Conservation (phyloP, 225 moss, liverwort and hornwort species). For the Sphagnum tenellum region DNA sequence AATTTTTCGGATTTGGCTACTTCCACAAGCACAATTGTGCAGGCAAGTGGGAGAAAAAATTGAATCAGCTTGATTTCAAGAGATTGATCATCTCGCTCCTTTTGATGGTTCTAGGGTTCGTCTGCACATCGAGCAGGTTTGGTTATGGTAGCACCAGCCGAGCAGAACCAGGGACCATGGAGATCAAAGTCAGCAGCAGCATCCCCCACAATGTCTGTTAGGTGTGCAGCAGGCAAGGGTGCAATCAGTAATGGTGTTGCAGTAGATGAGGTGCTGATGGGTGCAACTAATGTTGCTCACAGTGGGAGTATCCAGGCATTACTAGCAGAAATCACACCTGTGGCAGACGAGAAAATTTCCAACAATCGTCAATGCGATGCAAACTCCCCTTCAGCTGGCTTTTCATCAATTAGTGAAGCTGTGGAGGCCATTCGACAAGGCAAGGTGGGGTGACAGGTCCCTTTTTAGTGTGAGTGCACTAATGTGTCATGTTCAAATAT, state of each 20-base stretch:
- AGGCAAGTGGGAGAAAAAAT: no score
- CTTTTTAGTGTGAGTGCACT: no score
- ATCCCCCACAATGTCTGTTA: conserved; percentile 4
- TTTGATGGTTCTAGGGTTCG: no score
- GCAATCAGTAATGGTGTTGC: neutral
- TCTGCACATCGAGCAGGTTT: no score
- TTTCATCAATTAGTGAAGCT: conserved; percentile 32
- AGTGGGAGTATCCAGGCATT: conserved; percentile 12
- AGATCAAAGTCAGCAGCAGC: no score
- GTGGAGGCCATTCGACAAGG: conserved; percentile 35
- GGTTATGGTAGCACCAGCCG: no score
- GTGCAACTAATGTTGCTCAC: neutral
- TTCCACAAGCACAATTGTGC: no score
- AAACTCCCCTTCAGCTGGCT: conserved; percentile 30
- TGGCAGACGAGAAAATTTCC: conserved; percentile 21
- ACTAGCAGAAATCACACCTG: conserved; percentile 18
- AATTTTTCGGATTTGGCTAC: no score
- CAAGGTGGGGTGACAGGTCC: conserved; percentile 14
- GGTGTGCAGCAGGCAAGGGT: conserved; percentile 13
- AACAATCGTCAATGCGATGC: conserved; percentile 38
- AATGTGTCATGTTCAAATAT: no score
- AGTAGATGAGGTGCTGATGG: neutral
- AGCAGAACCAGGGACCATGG: no score
- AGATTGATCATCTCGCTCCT: no score
- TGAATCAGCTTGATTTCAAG: no score